phyloP scores from a whole-genome alignment of 2,329 filamentous ascomycete species.

The Purpureocillium lavendulum region DNA sequence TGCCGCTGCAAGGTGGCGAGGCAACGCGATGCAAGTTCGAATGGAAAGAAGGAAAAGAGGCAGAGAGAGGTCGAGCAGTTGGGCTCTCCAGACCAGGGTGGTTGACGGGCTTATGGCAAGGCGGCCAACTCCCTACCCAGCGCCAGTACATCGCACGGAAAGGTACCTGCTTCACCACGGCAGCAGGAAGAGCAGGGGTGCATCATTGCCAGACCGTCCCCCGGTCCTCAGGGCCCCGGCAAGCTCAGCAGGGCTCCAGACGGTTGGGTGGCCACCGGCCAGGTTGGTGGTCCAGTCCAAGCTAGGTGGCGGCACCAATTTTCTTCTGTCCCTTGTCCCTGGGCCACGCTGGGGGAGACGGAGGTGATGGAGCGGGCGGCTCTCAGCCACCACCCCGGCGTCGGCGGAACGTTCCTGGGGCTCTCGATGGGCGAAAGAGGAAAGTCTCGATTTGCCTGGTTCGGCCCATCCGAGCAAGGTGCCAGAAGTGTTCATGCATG shows the following conservation, averaged over 20 bases:
- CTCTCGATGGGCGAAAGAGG: conserved; percentile 5
- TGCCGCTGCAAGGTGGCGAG: not conserved
- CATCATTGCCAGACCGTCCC: conserved; percentile 9
- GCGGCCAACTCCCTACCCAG: too few relatives aligned
- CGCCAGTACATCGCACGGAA: too few relatives aligned
- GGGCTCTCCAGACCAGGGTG: conserved; percentile 5
- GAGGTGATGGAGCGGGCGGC: not conserved
- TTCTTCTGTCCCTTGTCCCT: conserved; percentile 4
- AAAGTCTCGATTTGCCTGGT: conserved; percentile 1
- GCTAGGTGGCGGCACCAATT: conserved; percentile 4
- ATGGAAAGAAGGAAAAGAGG: conserved; percentile 3
- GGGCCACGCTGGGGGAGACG: conserved; percentile 1
- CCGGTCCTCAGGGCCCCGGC: conserved; percentile 10
- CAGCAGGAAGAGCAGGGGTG: conserved; percentile 9
- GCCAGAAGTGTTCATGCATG: not conserved
- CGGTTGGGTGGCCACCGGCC: conserved; percentile 9
- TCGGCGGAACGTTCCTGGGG: conserved; percentile 4
- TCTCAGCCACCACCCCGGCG: not conserved
- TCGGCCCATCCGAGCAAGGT: conserved; percentile 1
- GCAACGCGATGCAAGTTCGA: conserved; percentile 1
- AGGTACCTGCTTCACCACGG: too few relatives aligned
- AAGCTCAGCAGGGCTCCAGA: conserved; percentile 7
- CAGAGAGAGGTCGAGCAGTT: conserved; percentile 4
- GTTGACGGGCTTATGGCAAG: conserved; percentile 1
- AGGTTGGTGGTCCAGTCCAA: conserved; percentile 8